These are phyloP conservation scores for Lumnitzera littorea DNA, from an alignment of 345 rosid species.

Conservation along the genomic window DNA sequence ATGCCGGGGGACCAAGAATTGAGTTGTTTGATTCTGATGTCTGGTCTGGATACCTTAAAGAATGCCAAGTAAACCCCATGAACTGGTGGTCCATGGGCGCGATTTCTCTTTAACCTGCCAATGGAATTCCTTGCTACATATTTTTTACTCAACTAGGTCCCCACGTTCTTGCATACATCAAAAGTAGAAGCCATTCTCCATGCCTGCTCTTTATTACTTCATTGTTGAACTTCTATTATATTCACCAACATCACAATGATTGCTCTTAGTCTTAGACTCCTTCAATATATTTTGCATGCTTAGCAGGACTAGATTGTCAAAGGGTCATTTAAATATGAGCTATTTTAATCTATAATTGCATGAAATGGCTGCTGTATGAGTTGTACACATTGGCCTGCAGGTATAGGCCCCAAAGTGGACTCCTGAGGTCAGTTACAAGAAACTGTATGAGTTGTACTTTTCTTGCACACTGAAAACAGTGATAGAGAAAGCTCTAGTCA, in stretches of 20 bases:
- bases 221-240: constrained; percentile 4
- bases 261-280: constrained; percentile 9
- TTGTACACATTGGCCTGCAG: constrained; percentile 33
- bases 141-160: constrained; percentile 15
- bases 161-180: constrained; percentile 36
- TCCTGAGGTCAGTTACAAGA: constrained; percentile 26
- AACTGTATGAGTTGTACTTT: constrained; percentile 15
- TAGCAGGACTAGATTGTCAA: constrained; percentile 13
- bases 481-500: constrained; percentile 17
- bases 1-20: constrained; percentile 26
- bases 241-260: constrained; percentile 16
- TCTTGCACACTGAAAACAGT: too few species aligned
- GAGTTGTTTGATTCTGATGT: constrained; percentile 34
- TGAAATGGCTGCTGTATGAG: constrained; percentile 33
- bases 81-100: constrained; percentile 24
- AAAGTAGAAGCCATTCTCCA: background rate
- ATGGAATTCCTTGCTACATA: constrained; percentile 11
- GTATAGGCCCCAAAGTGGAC: constrained; percentile 35
- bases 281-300: constrained; percentile 12
- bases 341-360: constrained; percentile 25
- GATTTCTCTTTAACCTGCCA: constrained; percentile 12
- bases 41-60: constrained; percentile 12
- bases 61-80: constrained; percentile 30
- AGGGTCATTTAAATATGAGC: constrained; percentile 6
- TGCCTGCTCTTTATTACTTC: constrained; percentile 11